Evolutionary conservation across 257 asterid species (phyloP).

Genomic region (Solanum stenotomum): DNA sequence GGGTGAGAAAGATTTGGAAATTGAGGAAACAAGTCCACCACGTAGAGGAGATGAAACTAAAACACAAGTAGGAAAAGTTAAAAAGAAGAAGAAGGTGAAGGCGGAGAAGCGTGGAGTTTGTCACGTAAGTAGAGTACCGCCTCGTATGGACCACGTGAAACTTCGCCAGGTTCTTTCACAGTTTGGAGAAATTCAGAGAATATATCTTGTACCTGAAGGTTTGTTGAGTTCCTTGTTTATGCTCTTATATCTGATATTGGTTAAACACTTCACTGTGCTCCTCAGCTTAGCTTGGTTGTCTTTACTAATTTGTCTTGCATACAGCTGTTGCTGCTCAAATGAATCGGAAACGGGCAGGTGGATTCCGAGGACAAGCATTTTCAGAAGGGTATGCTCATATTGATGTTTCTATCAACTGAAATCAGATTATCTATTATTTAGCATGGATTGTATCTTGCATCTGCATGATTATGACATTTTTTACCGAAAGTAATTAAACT

Average conservation of each 20-base stretch:
- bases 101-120: slow-evolving; percentile 56
- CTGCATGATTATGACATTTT: not conserved
- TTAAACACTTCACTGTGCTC: not conserved
- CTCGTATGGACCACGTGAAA: slow-evolving; percentile 74
- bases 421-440: not conserved
- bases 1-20: slow-evolving; percentile 35
- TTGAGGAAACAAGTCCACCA: slow-evolving; percentile 4
- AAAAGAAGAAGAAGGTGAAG: slow-evolving; percentile 14
- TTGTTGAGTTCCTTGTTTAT: not conserved
- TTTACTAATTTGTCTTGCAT: not conserved
- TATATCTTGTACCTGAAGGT: slow-evolving; percentile 90
- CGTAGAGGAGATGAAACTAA: slow-evolving; percentile 4
- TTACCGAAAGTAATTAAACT: not conserved
- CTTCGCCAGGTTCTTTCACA: slow-evolving; percentile 73
- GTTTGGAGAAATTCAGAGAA: slow-evolving; percentile 65
- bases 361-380: slow-evolving; percentile 70
- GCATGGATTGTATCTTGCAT: not conserved
- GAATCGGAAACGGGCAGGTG: slow-evolving; percentile 62
- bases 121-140: slow-evolving; percentile 84
- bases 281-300: not conserved
- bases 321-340: slow-evolving; percentile 53
- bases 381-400: slow-evolving; percentile 68
- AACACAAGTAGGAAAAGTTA: slow-evolving; percentile 17
- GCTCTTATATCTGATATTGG: not conserved
- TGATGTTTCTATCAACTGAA: not conserved